Evolutionary conservation across 805 yeast genomes (phyloP), one percentile per base, ranked within the genome.

Genomic region (Starmerella asiatica): DNA sequence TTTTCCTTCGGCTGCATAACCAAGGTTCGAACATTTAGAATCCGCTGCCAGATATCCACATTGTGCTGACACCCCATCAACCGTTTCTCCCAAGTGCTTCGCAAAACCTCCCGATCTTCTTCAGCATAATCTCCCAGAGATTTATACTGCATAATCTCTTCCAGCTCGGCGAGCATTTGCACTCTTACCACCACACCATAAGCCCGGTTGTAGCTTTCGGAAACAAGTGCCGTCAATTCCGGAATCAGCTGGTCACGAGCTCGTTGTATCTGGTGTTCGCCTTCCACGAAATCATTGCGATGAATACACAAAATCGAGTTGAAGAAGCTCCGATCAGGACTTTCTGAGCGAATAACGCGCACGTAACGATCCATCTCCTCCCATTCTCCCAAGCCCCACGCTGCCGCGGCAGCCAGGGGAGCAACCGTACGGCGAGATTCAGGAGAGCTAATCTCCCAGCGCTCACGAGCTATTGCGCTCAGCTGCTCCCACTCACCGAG

Each of bases 321-420:
- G 66, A 88, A 91, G 58, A 91, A 93, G 2, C 95, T 88, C 43
- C 85, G 75, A 55, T 91, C 97, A 0, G 97, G 95, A 2, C 95
- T 81, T 45, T 84, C 94, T 2, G 74, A 65, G 49, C 83, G 83
- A 93, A 91, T 85, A 1, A 81, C 94, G 48, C 75, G 66, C 40
- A 88, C 86, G 52, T 85, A 91, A 6, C 80, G 73, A 53, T 83
- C 96, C 85, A 93, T 86, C 52, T 82, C 69, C 49, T 85, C 95
- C 98, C 98, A 93, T 55, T 83, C 91, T 2, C 88, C 88, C 31
- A 93, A 65, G 14, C 97, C 96, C 98, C 98, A 91, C 1, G 97
- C 84, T 1, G 98, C 96, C 2, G 97, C 96, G 0, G 98, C 98
- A 0, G 97, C 98, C 39, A 93, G 63, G 1, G 98, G 97, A 1